Evolutionary conservation across 352 stramenopile genomes (phyloP), one percentile per base, ranked within the genome.

Genomic region (Phytophthora sansomeana): DNA sequence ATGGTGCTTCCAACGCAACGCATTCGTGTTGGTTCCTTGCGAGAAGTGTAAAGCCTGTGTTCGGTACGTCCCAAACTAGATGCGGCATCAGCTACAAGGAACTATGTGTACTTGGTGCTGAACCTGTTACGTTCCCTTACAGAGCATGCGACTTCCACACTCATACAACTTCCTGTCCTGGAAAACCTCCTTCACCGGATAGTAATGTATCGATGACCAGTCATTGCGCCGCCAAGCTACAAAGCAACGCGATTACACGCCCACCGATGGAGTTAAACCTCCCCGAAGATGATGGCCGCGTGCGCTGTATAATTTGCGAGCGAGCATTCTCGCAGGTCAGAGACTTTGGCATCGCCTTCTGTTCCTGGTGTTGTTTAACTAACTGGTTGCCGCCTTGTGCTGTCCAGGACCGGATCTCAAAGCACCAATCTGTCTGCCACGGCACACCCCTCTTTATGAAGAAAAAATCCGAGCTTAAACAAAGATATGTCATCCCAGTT

Each of bases 401-500:
- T 44, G 38, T n/a, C n/a, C n/a, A 83, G 68, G 79, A 89, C 55
- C 82, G 85, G 0, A 88, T 93, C 54, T 67, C 71, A 6, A 93
- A 90, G 58, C 82, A 91, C 63, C 85, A 91, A 54, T 84, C 80
- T 0, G 80, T 93, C 11, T 93, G 85, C 33, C 61, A 63, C 44
- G 67, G 48, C n/a, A 67, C 63, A 28, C 67, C 67, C 16, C 60
- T 60, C 5, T 42, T 24, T 4, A 32, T 29, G 33, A 60, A 65
- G n/a, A 41, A 48, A 51, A 42, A 41, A 17, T 43, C 65, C 55
- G 14, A 57, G 46, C 16, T 8, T 10, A 24, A 7, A 32, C 11
- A 8, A 44, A 26, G 24, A n/a, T 16, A 17, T 29, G 6, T 38
- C 51, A 33, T 28, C 14, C 42, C 28, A 49, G 13, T 29, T 51